Percentiles rank a stretch among this genome's conserved stretches.
phyloP scores from a whole-genome alignment of 2,329 filamentous ascomycete species.

The Colletotrichum eremochloae region DNA sequence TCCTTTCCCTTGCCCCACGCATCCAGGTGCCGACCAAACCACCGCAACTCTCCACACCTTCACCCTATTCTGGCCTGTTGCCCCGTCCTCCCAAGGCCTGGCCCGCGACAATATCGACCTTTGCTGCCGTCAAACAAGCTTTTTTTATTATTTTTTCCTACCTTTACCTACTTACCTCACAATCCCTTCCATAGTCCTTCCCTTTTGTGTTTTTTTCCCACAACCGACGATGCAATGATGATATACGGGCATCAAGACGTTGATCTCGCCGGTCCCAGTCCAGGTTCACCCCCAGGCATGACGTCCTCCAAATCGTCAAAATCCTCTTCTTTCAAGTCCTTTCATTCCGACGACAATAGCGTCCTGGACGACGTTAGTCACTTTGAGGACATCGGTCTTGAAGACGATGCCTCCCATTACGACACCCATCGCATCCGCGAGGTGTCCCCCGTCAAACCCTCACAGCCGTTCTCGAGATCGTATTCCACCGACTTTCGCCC shows the following conservation, averaged over 20 bases:
- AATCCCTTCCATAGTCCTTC: neutral
- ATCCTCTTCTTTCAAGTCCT: conserved; percentile 85
- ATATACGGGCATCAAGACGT: conserved; percentile 43
- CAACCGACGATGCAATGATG: conserved; percentile 40
- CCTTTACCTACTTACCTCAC: neutral
- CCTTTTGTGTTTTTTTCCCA: conserved; percentile 19
- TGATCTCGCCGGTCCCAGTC: conserved; percentile 39
- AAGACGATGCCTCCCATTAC: conserved; percentile 65
- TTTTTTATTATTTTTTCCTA: conserved; percentile 32
- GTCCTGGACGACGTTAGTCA: conserved; percentile 80
- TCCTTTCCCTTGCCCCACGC: conserved; percentile 28
- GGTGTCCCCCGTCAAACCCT: conserved; percentile 46
- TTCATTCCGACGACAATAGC: conserved; percentile 79
- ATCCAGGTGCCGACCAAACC: conserved; percentile 10
- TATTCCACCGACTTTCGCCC: conserved; percentile 43
- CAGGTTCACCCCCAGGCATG: conserved; percentile 78
- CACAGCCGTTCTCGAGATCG: conserved; percentile 41
- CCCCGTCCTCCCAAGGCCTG: conserved; percentile 34
- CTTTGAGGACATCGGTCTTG: conserved; percentile 94
- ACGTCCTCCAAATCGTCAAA: conserved; percentile 89
- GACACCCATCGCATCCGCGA: conserved; percentile 49
- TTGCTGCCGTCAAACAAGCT: conserved; percentile 36
- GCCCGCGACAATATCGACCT: conserved; percentile 27
- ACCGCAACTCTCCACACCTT: conserved; percentile 4
- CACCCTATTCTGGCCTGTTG: conserved; percentile 33